Percentiles rank a stretch among this genome's conserved stretches.
Evolutionary conservation across 2,329 filamentous ascomycete genomes (phyloP).

Genomic region (Lojkania enalia): DNA sequence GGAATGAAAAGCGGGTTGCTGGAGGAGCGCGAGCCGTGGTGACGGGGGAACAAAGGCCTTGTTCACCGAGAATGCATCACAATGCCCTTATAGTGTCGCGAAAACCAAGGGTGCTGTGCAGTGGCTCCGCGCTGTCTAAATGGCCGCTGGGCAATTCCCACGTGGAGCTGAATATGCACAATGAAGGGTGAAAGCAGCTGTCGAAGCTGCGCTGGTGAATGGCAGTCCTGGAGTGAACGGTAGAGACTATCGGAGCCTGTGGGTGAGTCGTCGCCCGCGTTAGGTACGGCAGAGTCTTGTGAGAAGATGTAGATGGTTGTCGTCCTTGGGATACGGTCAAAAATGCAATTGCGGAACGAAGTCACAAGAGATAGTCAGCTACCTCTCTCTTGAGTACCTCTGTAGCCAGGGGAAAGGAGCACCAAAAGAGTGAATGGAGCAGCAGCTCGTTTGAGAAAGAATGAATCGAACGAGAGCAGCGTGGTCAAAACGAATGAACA

Average conservation of each 20-base stretch:
- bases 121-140: too few relatives aligned
- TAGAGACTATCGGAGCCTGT: neutral
- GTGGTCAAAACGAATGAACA: constrained; percentile 42
- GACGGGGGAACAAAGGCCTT: constrained; percentile 1
- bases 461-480: constrained; percentile 13
- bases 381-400: too few relatives aligned
- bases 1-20: constrained; percentile 4
- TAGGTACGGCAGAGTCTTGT: too few relatives aligned
- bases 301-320: too few relatives aligned
- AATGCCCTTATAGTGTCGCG: neutral
- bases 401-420: constrained; percentile 11
- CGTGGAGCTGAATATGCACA: neutral
- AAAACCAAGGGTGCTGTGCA: too few relatives aligned
- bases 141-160: constrained; percentile 1
- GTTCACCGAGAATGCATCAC: constrained; percentile 11
- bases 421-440: constrained; percentile 5
- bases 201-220: constrained; percentile 2
- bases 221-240: constrained; percentile 2
- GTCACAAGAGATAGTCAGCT: too few relatives aligned
- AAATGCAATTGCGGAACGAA: too few relatives aligned
- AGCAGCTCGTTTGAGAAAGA: constrained; percentile 17
- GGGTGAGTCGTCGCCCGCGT: too few relatives aligned
- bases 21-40: neutral
- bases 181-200: neutral
- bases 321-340: too few relatives aligned